phyloP scores from a whole-genome alignment of 352 stramenopile genomes.

The Phytopythium ostracodes region DNA sequence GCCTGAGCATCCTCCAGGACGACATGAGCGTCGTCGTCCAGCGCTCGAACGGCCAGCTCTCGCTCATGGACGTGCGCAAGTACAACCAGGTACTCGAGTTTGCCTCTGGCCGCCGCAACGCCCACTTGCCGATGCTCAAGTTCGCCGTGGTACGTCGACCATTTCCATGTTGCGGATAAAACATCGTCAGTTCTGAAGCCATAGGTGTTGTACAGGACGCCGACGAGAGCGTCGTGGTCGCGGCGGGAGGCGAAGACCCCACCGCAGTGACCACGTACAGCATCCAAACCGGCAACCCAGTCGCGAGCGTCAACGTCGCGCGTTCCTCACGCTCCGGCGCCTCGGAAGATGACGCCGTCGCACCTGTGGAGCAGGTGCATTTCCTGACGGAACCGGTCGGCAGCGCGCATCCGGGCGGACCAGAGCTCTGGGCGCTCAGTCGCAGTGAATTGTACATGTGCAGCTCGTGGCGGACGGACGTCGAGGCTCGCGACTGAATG shows the following conservation, averaged over 20 bases:
- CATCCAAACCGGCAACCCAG: slow-evolving; percentile 17
- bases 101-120: slow-evolving; percentile 15
- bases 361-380: slow-evolving; percentile 35
- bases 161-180: not conserved
- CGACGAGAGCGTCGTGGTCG: slow-evolving; percentile 32
- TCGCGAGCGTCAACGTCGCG: not conserved
- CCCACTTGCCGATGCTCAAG: slow-evolving; percentile 25
- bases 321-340: not conserved
- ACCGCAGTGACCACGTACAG: slow-evolving; percentile 25
- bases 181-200: not conserved
- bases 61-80: slow-evolving; percentile 43
- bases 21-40: slow-evolving; percentile 33
- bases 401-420: slow-evolving; percentile 13
- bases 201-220: slow-evolving; percentile 9
- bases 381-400: slow-evolving; percentile 11
- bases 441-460: slow-evolving; percentile 34
- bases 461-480: slow-evolving; percentile 9
- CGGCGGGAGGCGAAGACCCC: slow-evolving; percentile 18
- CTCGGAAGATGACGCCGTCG: not conserved
- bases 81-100: slow-evolving; percentile 33
- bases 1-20: slow-evolving; percentile 41
- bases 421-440: slow-evolving; percentile 39
- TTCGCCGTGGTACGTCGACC: slow-evolving; percentile 24
- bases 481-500: not conserved
- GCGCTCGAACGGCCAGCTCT: slow-evolving; percentile 38